phyloP scores from a whole-genome alignment of 1,139 yeast genomes.

The Candida anutae region DNA sequence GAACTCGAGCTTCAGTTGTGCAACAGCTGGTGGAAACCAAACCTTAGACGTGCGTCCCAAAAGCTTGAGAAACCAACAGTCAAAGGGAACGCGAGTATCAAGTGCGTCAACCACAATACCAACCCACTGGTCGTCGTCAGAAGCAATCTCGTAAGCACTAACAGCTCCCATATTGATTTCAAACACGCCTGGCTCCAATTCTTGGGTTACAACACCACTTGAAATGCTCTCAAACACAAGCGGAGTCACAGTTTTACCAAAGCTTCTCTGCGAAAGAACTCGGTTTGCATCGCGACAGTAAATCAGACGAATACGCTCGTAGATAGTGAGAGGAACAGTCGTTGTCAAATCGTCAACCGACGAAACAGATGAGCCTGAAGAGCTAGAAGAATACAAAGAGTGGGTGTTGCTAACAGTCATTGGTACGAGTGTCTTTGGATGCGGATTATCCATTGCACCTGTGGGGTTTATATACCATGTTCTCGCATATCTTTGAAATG shows the following conservation, averaged over 20 bases:
- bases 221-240: too few species aligned
- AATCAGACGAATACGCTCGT: slow-evolving; percentile 23
- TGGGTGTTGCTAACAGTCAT: too few species aligned
- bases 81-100: slow-evolving; percentile 17
- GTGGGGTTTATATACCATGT: too few species aligned
- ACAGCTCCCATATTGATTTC: slow-evolving; percentile 3
- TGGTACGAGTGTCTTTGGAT: too few species aligned
- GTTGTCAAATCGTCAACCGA: slow-evolving; percentile 2
- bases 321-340: slow-evolving; percentile 14
- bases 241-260: too few species aligned
- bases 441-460: too few species aligned
- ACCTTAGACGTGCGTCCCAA: slow-evolving; percentile 14
- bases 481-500: too few species aligned
- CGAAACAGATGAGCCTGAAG: too few species aligned
- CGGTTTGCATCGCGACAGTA: slow-evolving; percentile 18
- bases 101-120: slow-evolving; percentile 24
- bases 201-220: too few species aligned
- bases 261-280: slow-evolving; percentile 6
- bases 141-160: slow-evolving; percentile 6
- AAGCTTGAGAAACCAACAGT: slow-evolving; percentile 26
- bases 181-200: slow-evolving; percentile 1
- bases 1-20: slow-evolving; percentile 3
- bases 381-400: too few species aligned
- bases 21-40: slow-evolving; percentile 4
- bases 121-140: slow-evolving; percentile 9